Evolutionary conservation across 768 basidiomycete genomes (phyloP).

Genomic region (Lanmaoa rubissima): DNA sequence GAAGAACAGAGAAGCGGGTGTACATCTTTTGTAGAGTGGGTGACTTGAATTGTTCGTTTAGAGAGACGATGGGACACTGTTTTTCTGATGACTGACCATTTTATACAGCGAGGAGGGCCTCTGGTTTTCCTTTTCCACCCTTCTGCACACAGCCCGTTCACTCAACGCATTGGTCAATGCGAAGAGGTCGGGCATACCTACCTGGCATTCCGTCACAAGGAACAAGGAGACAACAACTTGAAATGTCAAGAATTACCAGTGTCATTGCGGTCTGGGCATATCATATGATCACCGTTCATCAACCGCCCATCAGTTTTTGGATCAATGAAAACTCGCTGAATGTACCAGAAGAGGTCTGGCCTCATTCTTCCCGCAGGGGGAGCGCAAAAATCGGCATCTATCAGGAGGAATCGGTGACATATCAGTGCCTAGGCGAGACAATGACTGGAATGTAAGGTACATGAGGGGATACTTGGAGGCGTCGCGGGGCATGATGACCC

Average conservation of each 20-base stretch:
- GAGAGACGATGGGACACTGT: neutral
- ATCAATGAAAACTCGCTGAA: neutral
- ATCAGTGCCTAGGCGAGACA: neutral
- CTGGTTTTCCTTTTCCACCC: neutral
- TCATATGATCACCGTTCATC: too few relatives aligned
- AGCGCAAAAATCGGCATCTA: too few relatives aligned
- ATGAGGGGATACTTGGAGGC: neutral
- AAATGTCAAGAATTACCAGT: neutral
- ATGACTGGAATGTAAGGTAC: neutral
- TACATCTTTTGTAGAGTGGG: conserved; percentile 5
- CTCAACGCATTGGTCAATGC: neutral
- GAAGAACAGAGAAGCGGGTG: conserved; percentile 1
- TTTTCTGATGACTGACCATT: neutral
- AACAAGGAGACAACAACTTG: neutral
- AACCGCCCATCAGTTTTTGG: too few relatives aligned
- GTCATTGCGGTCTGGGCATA: neutral
- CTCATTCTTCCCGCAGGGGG: neutral
- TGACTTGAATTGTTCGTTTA: too few relatives aligned
- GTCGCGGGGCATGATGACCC: too few relatives aligned
- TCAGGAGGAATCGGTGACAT: neutral
- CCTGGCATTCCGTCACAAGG: neutral
- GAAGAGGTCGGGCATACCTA: neutral
- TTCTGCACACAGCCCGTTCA: neutral
- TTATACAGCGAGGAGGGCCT: conserved; percentile 4
- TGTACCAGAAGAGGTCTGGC: too few relatives aligned